phyloP scores from a whole-genome alignment of 805 yeast genomes.

The Yamadazyma olivae region DNA sequence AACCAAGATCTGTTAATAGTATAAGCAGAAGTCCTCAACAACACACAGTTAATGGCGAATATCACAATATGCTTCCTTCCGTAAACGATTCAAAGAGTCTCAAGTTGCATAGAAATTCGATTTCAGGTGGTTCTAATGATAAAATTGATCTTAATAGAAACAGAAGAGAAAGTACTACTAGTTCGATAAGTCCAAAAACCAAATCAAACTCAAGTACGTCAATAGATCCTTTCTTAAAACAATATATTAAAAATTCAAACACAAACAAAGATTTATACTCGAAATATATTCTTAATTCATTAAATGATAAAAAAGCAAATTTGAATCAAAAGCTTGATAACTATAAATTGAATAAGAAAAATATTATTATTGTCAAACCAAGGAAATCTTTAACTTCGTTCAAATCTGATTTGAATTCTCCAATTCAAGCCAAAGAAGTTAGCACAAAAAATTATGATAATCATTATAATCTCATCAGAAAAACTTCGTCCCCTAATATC shows the following conservation, averaged over 20 bases:
- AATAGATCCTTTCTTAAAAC: constrained; percentile 10
- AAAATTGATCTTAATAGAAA: background rate
- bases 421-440: background rate
- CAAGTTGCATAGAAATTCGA: too few species aligned
- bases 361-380: constrained; percentile 2
- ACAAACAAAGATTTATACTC: constrained; percentile 5
- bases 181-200: constrained; percentile 5
- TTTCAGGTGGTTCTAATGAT: too few species aligned
- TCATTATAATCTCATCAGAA: constrained; percentile 6
- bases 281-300: constrained; percentile 5
- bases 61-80: background rate
- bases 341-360: too few species aligned
- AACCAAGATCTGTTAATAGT: too few species aligned
- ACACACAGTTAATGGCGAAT: too few species aligned
- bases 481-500: constrained; percentile 3
- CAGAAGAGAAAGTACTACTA: background rate
- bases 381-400: constrained; percentile 3
- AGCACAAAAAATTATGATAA: constrained; percentile 2
- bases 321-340: background rate
- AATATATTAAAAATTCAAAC: constrained; percentile 8
- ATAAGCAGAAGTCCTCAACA: too few species aligned
- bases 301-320: background rate
- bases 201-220: background rate
- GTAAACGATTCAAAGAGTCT: too few species aligned
- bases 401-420: constrained; percentile 4